These are phyloP conservation scores for Lasiodiplodia sp. DNA, from an alignment of 2,329 filamentous ascomycete genomes.

Conservation along the genomic window DNA sequence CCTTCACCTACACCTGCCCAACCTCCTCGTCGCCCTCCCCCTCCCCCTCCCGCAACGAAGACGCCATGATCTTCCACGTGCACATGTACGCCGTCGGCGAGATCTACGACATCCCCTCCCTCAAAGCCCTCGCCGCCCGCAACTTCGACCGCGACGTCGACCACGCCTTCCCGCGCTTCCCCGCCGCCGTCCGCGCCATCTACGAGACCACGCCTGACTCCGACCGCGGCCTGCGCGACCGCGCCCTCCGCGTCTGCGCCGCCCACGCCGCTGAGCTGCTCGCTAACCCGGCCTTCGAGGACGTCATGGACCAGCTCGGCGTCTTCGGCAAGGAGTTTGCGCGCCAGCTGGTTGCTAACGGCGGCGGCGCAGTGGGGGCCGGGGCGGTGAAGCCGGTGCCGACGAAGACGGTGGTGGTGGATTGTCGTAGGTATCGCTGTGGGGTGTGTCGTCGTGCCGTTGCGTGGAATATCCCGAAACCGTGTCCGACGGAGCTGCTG, in stretches of 20 bases:
- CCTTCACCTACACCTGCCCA: constrained; percentile 11
- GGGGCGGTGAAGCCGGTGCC: neutral
- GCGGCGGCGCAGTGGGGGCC: neutral
- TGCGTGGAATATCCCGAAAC: constrained; percentile 17
- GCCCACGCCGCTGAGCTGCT: constrained; percentile 15
- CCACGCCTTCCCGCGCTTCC: constrained; percentile 34
- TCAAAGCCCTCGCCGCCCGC: constrained; percentile 13
- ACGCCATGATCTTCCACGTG: constrained; percentile 27
- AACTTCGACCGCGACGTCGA: constrained; percentile 21
- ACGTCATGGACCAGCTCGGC: constrained; percentile 29
- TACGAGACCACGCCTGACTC: constrained; percentile 50
- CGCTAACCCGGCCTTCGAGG: constrained; percentile 1
- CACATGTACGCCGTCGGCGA: constrained; percentile 29
- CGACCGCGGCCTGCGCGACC: constrained; percentile 49
- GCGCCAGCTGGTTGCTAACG: neutral
- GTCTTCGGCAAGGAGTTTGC: constrained; percentile 25
- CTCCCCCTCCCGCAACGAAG: neutral
- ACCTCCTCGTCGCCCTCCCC: neutral
- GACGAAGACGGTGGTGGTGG: constrained; percentile 6
- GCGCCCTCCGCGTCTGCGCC: constrained; percentile 39
- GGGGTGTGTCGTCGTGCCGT: constrained; percentile 19
- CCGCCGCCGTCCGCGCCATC: constrained; percentile 48
- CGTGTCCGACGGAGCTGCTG: constrained; percentile 21
- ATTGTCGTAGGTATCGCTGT: constrained; percentile 21
- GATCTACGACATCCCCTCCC: constrained; percentile 16